phyloP scores from a whole-genome alignment of 345 rosid species.

The Citrus sinensis region DNA sequence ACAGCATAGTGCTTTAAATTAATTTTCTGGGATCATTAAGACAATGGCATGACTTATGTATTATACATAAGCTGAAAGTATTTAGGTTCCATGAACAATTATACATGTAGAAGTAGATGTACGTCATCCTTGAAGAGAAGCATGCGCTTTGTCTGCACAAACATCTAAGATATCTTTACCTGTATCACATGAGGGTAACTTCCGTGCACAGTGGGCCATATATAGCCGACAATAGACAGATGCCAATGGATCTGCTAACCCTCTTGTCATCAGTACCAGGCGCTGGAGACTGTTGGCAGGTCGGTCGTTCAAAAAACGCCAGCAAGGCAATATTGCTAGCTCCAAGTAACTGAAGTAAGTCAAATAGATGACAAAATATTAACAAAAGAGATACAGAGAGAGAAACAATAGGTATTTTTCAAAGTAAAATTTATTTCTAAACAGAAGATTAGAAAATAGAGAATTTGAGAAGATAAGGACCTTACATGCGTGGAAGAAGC shows the following conservation, averaged over 20 bases:
- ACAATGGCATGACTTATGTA: neutral
- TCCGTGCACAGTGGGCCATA: conserved; percentile 65
- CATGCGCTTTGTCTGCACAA: neutral
- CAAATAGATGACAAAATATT: conserved; percentile 12
- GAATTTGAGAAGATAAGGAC: conserved; percentile 16
- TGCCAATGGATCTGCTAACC: conserved; percentile 81
- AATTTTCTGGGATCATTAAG: conserved; percentile 6
- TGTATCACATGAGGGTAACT: conserved; percentile 47
- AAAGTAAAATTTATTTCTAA: neutral
- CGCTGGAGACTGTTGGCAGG: conserved; percentile 59
- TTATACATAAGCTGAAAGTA: neutral
- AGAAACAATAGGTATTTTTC: neutral
- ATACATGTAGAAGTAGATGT: neutral
- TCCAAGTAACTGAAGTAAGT: conserved; percentile 69
- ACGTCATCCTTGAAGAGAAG: neutral
- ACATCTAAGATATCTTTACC: conserved; percentile 32
- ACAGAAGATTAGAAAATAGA: neutral
- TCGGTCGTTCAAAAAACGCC: conserved; percentile 65
- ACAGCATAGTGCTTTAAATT: conserved; percentile 13
- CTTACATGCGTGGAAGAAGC: conserved; percentile 93
- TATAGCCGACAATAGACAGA: conserved; percentile 78
- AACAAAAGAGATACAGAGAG: conserved; percentile 3
- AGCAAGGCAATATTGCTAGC: conserved; percentile 82
- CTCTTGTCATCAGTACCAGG: conserved; percentile 78
- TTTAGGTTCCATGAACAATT: neutral